phyloP scores from a whole-genome alignment of 2,329 filamentous ascomycete genomes.

The Colletotrichum viniferum region DNA sequence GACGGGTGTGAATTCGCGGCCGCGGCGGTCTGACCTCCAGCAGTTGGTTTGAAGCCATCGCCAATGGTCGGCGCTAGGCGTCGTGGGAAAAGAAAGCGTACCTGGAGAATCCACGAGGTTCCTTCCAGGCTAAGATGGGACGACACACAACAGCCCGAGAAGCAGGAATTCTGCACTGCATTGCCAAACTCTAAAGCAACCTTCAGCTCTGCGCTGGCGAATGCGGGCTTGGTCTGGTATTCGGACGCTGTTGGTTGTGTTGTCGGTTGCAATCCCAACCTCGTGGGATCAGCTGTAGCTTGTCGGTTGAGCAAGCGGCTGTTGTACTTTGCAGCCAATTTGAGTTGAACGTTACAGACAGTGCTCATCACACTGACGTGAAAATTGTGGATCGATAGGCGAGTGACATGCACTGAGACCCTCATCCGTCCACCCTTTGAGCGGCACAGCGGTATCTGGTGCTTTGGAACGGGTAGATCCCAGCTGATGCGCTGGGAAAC shows the following conservation, averaged over 20 bases:
- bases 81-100: conserved; percentile 18
- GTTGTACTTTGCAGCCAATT: background rate
- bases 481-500: conserved; percentile 3
- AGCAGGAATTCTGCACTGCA: background rate
- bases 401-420: conserved; percentile 8
- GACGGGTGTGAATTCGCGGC: background rate
- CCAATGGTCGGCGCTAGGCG: background rate
- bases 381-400: conserved; percentile 12
- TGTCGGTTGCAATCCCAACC: background rate
- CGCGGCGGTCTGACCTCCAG: background rate
- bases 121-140: conserved; percentile 6
- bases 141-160: background rate
- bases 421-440: background rate
- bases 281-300: background rate
- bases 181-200: conserved; percentile 19
- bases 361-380: conserved; percentile 11
- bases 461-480: background rate
- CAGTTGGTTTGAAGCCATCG: background rate
- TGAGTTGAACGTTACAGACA: background rate
- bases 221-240: background rate
- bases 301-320: background rate
- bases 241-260: background rate
- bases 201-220: background rate
- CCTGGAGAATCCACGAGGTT: conserved; percentile 7
- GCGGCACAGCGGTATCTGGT: conserved; percentile 9